These are phyloP conservation scores for Boletus sp. DNA, from an alignment of 768 basidiomycete species.

Conservation along the genomic window DNA sequence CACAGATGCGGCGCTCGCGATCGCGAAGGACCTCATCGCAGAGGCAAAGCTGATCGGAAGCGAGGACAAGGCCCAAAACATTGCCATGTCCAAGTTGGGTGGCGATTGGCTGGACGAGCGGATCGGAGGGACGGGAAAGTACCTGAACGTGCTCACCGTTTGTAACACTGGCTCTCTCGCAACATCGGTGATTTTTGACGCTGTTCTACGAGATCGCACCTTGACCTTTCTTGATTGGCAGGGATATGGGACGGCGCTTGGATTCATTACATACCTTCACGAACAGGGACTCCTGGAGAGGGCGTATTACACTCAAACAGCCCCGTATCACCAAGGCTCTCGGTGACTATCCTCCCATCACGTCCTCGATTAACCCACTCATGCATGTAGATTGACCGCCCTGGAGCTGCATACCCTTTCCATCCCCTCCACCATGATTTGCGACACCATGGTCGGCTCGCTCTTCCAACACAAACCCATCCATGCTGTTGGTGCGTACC, in stretches of 20 bases:
- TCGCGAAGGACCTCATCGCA: constrained; percentile 60
- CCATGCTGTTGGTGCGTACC: constrained; percentile 66
- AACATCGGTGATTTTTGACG: constrained; percentile 60
- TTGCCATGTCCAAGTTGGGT: constrained; percentile 79
- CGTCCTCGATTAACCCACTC: background rate
- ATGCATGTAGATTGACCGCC: constrained; percentile 68
- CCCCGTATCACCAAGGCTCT: constrained; percentile 93
- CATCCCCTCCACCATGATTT: constrained; percentile 90
- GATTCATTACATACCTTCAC: constrained; percentile 88
- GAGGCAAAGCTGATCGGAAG: constrained; percentile 75
- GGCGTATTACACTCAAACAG: constrained; percentile 92
- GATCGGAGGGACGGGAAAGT: constrained; percentile 37
- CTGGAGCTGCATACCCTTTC: constrained; percentile 82
- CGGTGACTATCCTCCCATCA: constrained; percentile 39
- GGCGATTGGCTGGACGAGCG: constrained; percentile 76
- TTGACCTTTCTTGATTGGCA: constrained; percentile 30
- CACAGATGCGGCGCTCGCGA: constrained; percentile 40
- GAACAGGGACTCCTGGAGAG: constrained; percentile 72
- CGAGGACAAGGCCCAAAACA: constrained; percentile 87
- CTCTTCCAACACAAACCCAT: constrained; percentile 85
- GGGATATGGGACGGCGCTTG: constrained; percentile 96
- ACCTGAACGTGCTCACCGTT: constrained; percentile 84
- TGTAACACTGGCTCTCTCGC: constrained; percentile 98
- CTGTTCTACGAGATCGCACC: constrained; percentile 1
- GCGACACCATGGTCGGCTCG: constrained; percentile 97